These are phyloP conservation scores for Solanum raphanifolium DNA, from an alignment of 257 asterid genomes.

Conservation along the genomic window DNA sequence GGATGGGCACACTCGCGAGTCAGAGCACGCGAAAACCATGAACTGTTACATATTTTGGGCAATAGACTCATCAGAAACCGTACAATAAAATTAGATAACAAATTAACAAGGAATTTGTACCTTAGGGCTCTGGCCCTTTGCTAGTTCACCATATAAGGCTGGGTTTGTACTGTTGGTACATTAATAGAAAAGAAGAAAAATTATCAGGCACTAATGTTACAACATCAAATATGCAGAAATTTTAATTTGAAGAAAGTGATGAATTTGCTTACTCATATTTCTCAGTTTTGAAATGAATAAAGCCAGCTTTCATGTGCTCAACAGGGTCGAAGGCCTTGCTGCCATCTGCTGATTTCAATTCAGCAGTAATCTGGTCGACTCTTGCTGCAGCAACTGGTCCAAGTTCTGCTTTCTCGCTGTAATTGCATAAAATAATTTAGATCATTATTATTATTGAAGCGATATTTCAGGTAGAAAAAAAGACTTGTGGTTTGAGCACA, in stretches of 20 bases:
- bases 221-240: not conserved
- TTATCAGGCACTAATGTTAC: not conserved
- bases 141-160: conserved; percentile 53
- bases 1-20: conserved; percentile 94
- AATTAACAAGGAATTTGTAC: conserved; percentile 16
- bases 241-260: not conserved
- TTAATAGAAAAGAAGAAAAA: not conserved
- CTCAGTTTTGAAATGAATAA: conserved; percentile 72
- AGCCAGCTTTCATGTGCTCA: conserved; percentile 71
- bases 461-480: not conserved
- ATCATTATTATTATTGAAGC: not conserved
- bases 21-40: conserved; percentile 89
- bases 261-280: conserved; percentile 58
- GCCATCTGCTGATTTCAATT: conserved; percentile 35
- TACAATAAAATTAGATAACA: not conserved
- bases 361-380: conserved; percentile 61
- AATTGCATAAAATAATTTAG: not conserved
- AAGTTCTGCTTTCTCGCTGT: conserved; percentile 72
- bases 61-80: not conserved
- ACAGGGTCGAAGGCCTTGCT: conserved; percentile 27
- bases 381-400: conserved; percentile 77
- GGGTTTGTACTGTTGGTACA: conserved; percentile 47
- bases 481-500: not conserved
- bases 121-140: conserved; percentile 91
- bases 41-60: conserved; percentile 24